phyloP scores from a whole-genome alignment of 2,329 filamentous ascomycete species.

The Juglanconis sp. region DNA sequence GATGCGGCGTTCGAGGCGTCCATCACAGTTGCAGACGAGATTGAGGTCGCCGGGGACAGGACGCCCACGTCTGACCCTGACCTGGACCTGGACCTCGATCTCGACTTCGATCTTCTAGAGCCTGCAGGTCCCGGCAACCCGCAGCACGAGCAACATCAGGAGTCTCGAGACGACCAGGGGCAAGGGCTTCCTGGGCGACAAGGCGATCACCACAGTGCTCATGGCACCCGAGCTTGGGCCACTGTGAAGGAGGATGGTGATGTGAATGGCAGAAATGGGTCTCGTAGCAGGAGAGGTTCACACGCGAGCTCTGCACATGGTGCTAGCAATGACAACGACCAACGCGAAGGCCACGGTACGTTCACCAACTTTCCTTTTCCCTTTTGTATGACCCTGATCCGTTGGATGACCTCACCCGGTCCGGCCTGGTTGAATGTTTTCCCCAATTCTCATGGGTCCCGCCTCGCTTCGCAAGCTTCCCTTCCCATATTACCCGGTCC shows the following conservation, averaged over 20 bases:
- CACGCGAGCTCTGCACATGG: constrained; percentile 11
- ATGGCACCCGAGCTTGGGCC: neutral
- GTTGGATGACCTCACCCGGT: neutral
- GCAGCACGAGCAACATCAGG: neutral
- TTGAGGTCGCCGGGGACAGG: constrained; percentile 14
- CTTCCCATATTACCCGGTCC: neutral
- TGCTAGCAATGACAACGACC: constrained; percentile 4
- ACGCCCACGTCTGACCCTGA: constrained; percentile 1
- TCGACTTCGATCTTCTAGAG: neutral
- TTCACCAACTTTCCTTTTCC: neutral
- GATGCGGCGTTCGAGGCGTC: constrained; percentile 18
- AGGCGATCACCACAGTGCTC: neutral
- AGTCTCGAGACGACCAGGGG: neutral
- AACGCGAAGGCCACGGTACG: constrained; percentile 9
- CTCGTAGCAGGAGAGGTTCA: neutral
- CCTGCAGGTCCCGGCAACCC: neutral
- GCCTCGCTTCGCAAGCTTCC: neutral
- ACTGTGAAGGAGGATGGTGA: neutral
- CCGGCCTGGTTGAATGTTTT: neutral
- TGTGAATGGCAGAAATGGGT: neutral
- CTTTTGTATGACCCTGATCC: neutral
- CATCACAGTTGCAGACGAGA: constrained; percentile 16
- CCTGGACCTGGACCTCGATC: neutral
- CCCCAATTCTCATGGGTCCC: neutral
- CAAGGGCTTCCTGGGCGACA: constrained; percentile 1